Conservation (phyloP, 73 alveolate genomes). For the Tetrahymena borealis region DNA sequence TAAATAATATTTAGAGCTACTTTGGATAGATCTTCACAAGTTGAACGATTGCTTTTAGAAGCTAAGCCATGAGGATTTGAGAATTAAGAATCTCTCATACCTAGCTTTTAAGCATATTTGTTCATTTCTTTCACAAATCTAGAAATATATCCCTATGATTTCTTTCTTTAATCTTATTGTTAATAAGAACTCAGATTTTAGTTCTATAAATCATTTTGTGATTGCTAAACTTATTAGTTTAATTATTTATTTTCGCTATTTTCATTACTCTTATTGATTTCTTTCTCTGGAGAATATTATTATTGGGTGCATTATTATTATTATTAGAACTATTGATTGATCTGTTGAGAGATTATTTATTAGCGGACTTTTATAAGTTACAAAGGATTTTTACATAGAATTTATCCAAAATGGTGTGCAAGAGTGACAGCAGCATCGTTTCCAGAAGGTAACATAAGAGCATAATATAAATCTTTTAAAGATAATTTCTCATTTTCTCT, state of each 20-base stretch:
- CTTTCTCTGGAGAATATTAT: neutral
- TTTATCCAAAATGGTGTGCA: conserved; percentile 44
- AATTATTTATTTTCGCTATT: neutral
- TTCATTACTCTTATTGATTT: neutral
- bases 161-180: neutral
- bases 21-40: conserved; percentile 35
- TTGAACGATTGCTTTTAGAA: conserved; percentile 42
- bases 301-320: neutral
- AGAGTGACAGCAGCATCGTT: conserved; percentile 71
- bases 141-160: neutral
- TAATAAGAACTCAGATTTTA: neutral
- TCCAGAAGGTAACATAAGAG: conserved; percentile 73
- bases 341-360: neutral
- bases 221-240: neutral
- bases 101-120: conserved; percentile 20
- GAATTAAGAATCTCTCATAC: conserved; percentile 39
- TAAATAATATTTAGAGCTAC: conserved; percentile 18
- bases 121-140: conserved; percentile 50
- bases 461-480: conserved; percentile 52
- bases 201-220: neutral
- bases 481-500: conserved; percentile 36
- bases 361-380: neutral
- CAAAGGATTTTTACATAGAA: neutral
- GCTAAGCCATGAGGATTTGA: conserved; percentile 54
- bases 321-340: neutral